Conservation (phyloP, 108 stramenopile species). For the Fistulifera solaris region DNA sequence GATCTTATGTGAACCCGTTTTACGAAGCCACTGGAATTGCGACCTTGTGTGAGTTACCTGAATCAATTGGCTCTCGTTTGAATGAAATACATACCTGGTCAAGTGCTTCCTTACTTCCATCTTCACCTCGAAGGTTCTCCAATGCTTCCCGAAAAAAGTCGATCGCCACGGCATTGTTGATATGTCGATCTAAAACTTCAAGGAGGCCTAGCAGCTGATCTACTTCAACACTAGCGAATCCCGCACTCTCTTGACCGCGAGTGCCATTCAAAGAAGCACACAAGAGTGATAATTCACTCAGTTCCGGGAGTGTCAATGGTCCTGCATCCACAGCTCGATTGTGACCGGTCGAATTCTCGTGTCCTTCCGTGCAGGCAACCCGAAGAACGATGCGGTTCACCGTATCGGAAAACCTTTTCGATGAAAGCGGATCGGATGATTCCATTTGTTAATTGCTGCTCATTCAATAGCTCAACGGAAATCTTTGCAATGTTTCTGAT, state of each 20-base stretch:
- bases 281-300: slow-evolving; percentile 30
- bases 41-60: not conserved
- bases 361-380: slow-evolving; percentile 23
- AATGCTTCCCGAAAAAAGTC: slow-evolving; percentile 39
- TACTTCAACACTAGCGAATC: slow-evolving; percentile 29
- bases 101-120: not conserved
- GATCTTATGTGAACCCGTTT: not conserved
- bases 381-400: slow-evolving; percentile 25
- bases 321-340: slow-evolving; percentile 10
- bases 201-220: slow-evolving; percentile 29
- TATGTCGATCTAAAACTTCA: slow-evolving; percentile 31
- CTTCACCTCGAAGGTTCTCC: slow-evolving; percentile 1
- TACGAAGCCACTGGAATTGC: not conserved
- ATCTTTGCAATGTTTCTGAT: no score
- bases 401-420: slow-evolving; percentile 7
- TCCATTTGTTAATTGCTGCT: no score
- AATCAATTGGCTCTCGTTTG: not conserved
- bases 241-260: not conserved
- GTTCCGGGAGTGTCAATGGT: slow-evolving; percentile 30
- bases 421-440: no score
- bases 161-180: slow-evolving; percentile 23
- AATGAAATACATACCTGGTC: slow-evolving; percentile 5
- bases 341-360: slow-evolving; percentile 9
- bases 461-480: no score
- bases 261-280: slow-evolving; percentile 13